Conservation (phyloP, 345 rosid species). For the Melastoma malabathricum region DNA sequence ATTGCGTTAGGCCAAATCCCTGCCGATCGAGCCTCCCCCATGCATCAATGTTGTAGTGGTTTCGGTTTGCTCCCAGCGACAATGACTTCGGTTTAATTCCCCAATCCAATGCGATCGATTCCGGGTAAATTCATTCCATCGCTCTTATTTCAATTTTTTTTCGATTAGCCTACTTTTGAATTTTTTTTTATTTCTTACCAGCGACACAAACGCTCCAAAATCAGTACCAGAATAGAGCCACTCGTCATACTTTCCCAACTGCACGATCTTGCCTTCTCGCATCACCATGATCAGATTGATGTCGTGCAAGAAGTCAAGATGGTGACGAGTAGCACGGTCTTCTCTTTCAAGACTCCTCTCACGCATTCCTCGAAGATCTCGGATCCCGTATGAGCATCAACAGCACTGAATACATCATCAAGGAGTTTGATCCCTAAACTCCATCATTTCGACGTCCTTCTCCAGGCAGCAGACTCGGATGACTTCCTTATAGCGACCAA, state of each 20-base stretch:
- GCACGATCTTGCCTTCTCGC: constrained; percentile 80
- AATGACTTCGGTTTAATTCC: no score
- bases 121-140: no score
- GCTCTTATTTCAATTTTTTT: no score
- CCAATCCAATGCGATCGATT: no score
- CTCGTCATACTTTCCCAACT: constrained; percentile 66
- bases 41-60: no score
- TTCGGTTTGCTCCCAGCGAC: no score
- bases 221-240: constrained; percentile 47
- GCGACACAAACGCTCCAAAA: constrained; percentile 68
- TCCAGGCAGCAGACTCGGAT: constrained; percentile 68
- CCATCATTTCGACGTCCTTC: constrained; percentile 90
- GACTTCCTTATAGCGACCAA: constrained; percentile 43
- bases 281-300: constrained; percentile 78
- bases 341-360: constrained; percentile 70
- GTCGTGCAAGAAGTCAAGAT: constrained; percentile 88
- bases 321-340: constrained; percentile 89
- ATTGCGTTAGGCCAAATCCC: no score
- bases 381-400: constrained; percentile 96
- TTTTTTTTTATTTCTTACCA: no score
- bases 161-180: no score
- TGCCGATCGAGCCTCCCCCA: no score
- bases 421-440: constrained; percentile 89
- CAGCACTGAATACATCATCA: constrained; percentile 91
- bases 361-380: constrained; percentile 87